These are phyloP conservation scores for Rhodofomes roseus DNA, from an alignment of 1,284 basidiomycete species.

Conservation along the genomic window DNA sequence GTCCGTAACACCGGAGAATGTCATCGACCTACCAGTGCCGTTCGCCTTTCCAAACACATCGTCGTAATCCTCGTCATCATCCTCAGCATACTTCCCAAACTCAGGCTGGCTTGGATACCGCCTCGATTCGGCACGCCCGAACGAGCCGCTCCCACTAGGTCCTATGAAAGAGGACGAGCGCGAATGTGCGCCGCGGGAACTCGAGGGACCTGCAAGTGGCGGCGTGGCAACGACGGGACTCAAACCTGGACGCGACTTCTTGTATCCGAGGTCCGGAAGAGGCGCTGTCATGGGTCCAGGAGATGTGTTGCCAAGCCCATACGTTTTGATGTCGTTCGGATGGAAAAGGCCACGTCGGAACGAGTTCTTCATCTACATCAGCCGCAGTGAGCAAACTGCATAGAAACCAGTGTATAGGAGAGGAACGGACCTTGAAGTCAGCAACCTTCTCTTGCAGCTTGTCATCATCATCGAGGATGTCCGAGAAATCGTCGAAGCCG, in stretches of 20 bases:
- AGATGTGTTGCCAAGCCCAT: constrained; percentile 45
- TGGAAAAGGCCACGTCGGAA: constrained; percentile 75
- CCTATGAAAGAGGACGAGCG: constrained; percentile 55
- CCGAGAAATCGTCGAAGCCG: constrained; percentile 88
- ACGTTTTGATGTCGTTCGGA: constrained; percentile 80
- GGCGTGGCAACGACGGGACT: constrained; percentile 28
- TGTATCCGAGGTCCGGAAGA: constrained; percentile 45
- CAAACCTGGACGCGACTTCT: constrained; percentile 45
- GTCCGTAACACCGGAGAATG: not conserved
- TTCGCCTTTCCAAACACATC: constrained; percentile 84
- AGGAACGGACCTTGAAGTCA: constrained; percentile 64
- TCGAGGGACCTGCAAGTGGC: constrained; percentile 18
- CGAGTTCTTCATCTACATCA: constrained; percentile 62
- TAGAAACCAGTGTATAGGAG: not conserved
- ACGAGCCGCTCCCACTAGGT: constrained; percentile 42
- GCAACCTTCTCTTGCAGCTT: constrained; percentile 73
- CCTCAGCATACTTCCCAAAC: constrained; percentile 84
- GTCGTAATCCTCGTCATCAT: constrained; percentile 82
- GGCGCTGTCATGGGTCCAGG: constrained; percentile 65
- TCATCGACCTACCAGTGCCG: constrained; percentile 47
- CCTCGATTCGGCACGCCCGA: constrained; percentile 60
- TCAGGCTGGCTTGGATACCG: constrained; percentile 51
- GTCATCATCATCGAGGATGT: constrained; percentile 75
- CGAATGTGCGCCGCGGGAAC: constrained; percentile 27
- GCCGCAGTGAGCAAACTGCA: not conserved